phyloP scores from a whole-genome alignment of 768 basidiomycete species.

The Agrocybe chaxingu region DNA sequence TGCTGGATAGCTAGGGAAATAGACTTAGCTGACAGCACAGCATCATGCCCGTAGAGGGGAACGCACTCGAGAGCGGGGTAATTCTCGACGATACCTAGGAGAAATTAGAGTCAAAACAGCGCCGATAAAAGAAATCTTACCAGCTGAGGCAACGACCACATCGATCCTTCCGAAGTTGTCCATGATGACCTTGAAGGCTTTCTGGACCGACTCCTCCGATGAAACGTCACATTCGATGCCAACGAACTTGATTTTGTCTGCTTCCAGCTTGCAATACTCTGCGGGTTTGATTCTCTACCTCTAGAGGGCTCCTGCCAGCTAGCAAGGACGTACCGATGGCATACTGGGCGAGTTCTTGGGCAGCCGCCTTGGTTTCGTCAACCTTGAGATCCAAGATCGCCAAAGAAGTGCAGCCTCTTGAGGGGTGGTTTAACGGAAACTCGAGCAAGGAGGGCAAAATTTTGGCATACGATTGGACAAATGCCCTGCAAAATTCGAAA shows the following conservation, averaged over 20 bases:
- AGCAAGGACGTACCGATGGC: constrained; percentile 18
- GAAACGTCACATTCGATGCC: constrained; percentile 88
- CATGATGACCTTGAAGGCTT: constrained; percentile 64
- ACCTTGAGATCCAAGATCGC: constrained; percentile 82
- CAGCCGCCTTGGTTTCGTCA: constrained; percentile 63
- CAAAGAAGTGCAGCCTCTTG: constrained; percentile 75
- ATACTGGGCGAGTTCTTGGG: constrained; percentile 53
- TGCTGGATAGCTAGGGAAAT: constrained; percentile 65
- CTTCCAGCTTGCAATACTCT: constrained; percentile 54
- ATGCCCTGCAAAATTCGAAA: constrained; percentile 86
- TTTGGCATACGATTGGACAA: constrained; percentile 70
- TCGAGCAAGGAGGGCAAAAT: background rate
- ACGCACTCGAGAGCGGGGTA: constrained; percentile 80
- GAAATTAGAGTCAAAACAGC: background rate
- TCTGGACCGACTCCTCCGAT: constrained; percentile 74
- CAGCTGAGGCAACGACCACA: constrained; percentile 85
- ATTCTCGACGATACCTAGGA: constrained; percentile 80
- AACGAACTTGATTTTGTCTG: constrained; percentile 60
- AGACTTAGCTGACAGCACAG: background rate
- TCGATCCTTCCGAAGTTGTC: constrained; percentile 70
- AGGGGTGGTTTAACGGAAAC: background rate
- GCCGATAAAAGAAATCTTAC: constrained; percentile 31
- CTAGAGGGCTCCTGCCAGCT: background rate
- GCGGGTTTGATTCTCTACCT: constrained; percentile 18
- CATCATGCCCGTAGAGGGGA: constrained; percentile 1